A percentile compares a stretch with the other conserved stretches of the same genome.
phyloP scores from a whole-genome alignment of 2,329 filamentous ascomycete genomes.

The Penicillium griseofulvum region DNA sequence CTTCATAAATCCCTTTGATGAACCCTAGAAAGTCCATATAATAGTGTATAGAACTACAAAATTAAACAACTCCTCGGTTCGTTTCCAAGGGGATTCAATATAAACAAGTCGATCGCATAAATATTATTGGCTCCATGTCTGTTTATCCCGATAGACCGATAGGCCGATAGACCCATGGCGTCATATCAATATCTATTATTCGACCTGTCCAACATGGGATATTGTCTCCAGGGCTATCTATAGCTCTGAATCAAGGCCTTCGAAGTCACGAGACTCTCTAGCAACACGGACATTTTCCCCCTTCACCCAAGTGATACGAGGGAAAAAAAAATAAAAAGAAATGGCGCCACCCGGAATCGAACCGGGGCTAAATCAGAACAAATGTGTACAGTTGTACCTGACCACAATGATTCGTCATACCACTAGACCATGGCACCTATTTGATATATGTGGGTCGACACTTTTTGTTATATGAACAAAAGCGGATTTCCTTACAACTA shows the following conservation, averaged over 20 bases:
- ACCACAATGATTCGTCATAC: neutral
- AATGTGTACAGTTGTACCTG: no score
- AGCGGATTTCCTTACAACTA: no score
- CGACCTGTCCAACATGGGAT: conserved; percentile 6
- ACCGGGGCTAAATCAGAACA: neutral
- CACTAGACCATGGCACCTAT: neutral
- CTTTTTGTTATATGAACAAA: no score
- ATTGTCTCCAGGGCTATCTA: no score
- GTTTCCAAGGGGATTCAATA: conserved; percentile 20
- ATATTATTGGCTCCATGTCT: conserved; percentile 7
- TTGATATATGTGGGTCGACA: no score
- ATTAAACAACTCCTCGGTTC: conserved; percentile 1
- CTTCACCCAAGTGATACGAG: no score
- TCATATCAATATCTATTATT: conserved; percentile 2
- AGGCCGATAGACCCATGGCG: conserved; percentile 8
- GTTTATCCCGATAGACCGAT: neutral
- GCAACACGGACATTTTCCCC: no score
- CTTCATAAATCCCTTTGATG: conserved; percentile 9
- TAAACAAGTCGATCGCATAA: conserved; percentile 14
- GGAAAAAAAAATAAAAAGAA: no score
- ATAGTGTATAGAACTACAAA: neutral
- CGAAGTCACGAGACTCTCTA: no score
- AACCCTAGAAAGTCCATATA: neutral
- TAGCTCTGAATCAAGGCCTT: no score
- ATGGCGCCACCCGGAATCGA: neutral